These are phyloP conservation scores for Purpureocillium lavendulum DNA, from an alignment of 2,329 filamentous ascomycete species.

Conservation along the genomic window DNA sequence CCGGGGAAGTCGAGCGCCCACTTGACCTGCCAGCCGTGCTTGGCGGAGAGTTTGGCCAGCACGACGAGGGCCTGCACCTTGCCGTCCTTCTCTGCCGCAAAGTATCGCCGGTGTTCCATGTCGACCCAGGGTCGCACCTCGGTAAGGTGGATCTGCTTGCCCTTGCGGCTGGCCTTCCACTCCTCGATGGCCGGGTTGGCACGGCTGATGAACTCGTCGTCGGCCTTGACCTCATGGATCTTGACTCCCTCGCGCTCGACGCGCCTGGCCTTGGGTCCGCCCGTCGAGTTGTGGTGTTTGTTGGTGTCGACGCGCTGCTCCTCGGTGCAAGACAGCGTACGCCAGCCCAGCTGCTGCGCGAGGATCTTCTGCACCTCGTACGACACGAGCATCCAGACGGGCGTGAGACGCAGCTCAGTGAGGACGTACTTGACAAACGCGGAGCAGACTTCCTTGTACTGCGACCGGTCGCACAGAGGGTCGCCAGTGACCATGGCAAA, in stretches of 20 bases:
- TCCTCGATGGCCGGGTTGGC: conserved; percentile 66
- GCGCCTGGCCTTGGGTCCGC: conserved; percentile 65
- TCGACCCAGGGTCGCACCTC: conserved; percentile 87
- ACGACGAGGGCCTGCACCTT: conserved; percentile 71
- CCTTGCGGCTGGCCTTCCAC: conserved; percentile 75
- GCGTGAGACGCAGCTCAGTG: conserved; percentile 61
- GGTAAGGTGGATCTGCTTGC: conserved; percentile 80
- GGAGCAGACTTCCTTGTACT: conserved; percentile 65
- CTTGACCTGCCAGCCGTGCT: conserved; percentile 88
- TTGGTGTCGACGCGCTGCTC: conserved; percentile 82
- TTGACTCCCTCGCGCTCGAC: conserved; percentile 79
- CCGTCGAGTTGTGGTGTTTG: conserved; percentile 48
- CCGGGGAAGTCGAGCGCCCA: conserved; percentile 91
- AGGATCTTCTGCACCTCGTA: conserved; percentile 71
- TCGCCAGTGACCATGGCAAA: conserved; percentile 82
- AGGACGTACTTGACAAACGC: conserved; percentile 70
- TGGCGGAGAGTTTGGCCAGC: conserved; percentile 70
- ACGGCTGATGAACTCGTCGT: conserved; percentile 60
- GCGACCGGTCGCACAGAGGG: conserved; percentile 71
- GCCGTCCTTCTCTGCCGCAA: conserved; percentile 69
- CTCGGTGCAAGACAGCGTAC: conserved; percentile 77
- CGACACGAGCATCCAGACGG: conserved; percentile 85
- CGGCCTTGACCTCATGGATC: conserved; percentile 63
- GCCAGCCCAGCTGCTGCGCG: conserved; percentile 74
- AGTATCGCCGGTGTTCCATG: conserved; percentile 74